Percentiles rank a stretch among this genome's conserved stretches.
Conservation (phyloP, 352 stramenopile genomes). For the Globisporangium lucens region DNA sequence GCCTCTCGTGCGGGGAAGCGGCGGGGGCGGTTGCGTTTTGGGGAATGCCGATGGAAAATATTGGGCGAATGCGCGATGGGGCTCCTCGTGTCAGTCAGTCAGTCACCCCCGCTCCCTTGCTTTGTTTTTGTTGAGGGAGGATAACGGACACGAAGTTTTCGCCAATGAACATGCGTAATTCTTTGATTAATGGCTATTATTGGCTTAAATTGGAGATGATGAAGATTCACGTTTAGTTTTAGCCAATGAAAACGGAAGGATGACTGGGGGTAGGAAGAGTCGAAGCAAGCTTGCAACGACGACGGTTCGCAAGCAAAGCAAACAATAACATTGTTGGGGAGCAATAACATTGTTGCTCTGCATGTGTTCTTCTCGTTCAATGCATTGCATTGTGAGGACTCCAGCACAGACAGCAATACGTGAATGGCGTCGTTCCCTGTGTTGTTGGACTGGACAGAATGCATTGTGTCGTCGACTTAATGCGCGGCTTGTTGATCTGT, state of each 20-base stretch:
- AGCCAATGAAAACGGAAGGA: no score
- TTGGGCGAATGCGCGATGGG: background rate
- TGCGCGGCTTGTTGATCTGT: background rate
- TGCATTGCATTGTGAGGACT: background rate
- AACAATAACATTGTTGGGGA: background rate
- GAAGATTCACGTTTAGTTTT: background rate
- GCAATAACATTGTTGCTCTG: background rate
- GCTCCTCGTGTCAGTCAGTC: constrained; percentile 13
- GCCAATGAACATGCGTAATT: background rate
- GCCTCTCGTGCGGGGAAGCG: background rate
- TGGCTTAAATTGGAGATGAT: background rate
- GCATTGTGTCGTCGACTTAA: no score
- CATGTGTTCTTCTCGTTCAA: background rate
- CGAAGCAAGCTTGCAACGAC: background rate
- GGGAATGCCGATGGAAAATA: background rate
- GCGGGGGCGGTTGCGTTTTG: background rate
- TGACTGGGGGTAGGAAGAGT: background rate
- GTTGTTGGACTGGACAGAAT: no score
- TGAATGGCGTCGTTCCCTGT: no score
- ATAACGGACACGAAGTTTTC: constrained; percentile 13
- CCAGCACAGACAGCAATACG: no score
- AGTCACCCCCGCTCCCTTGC: background rate
- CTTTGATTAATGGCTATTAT: background rate
- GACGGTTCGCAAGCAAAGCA: constrained; percentile 2
- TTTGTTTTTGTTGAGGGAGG: background rate